phyloP scores from a whole-genome alignment of 129 eudicot species.

The Flaveria linearis region DNA sequence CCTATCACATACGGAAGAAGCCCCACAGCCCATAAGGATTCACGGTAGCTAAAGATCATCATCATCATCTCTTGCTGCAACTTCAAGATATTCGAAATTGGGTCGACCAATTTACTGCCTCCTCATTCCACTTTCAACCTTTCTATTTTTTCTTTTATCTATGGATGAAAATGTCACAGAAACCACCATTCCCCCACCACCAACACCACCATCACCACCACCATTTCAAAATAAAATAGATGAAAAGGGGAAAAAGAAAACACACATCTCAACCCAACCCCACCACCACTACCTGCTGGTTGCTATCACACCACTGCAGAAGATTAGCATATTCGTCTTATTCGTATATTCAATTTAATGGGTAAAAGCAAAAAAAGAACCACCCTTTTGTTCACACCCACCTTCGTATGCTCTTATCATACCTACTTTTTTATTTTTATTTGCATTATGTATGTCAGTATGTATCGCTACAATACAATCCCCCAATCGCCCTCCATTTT shows the following conservation, averaged over 20 bases:
- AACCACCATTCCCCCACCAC: neutral
- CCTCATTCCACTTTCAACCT: constrained; percentile 16
- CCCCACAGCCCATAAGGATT: constrained; percentile 15
- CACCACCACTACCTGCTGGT: constrained; percentile 20
- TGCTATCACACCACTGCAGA: constrained; percentile 24
- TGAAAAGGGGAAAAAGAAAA: neutral
- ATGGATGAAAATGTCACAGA: neutral
- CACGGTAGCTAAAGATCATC: neutral
- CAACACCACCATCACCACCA: neutral
- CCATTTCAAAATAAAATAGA: neutral
- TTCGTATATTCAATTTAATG: constrained; percentile 15
- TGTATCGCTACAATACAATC: constrained; percentile 13
- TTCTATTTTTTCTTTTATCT: constrained; percentile 5
- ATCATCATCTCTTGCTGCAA: constrained; percentile 18
- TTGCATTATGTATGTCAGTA: neutral
- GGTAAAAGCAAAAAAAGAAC: constrained; percentile 17
- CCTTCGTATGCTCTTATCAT: constrained; percentile 31
- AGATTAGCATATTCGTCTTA: constrained; percentile 26
- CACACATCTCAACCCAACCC: constrained; percentile 8
- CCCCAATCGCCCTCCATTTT: neutral
- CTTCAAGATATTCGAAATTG: constrained; percentile 21
- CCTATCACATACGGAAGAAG: neutral
- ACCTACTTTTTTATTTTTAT: constrained; percentile 22
- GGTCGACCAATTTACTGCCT: constrained; percentile 16
- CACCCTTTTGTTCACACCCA: constrained; percentile 16